Conservation (phyloP, 768 basidiomycete species). For the Mycena pura region DNA sequence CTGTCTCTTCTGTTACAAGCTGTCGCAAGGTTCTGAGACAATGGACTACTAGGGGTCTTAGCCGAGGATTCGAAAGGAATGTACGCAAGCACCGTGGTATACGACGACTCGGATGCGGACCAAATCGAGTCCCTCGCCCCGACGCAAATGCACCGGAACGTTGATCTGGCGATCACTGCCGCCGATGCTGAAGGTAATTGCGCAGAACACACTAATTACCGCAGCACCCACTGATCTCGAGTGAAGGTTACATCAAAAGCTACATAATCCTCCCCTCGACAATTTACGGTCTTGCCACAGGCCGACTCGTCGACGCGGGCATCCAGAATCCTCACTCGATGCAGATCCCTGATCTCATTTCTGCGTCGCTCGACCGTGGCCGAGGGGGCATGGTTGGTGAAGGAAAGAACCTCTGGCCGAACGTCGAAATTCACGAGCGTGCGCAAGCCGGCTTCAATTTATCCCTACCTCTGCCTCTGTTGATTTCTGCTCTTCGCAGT, state of each 20-base stretch:
- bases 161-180: constrained; percentile 52
- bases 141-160: constrained; percentile 55
- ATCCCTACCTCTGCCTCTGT: not conserved
- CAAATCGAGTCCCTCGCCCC: constrained; percentile 54
- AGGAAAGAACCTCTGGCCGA: constrained; percentile 66
- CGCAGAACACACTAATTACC: too few relatives aligned
- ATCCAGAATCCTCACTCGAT: constrained; percentile 60
- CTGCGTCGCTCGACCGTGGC: constrained; percentile 51
- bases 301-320: constrained; percentile 54
- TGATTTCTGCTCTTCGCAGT: constrained; percentile 38
- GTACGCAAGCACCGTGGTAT: constrained; percentile 44
- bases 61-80: constrained; percentile 54
- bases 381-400: constrained; percentile 61
- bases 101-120: constrained; percentile 54
- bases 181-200: constrained; percentile 61
- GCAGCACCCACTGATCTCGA: too few relatives aligned
- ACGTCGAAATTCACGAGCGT: constrained; percentile 63
- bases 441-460: constrained; percentile 1
- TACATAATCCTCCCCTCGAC: constrained; percentile 62
- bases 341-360: constrained; percentile 58
- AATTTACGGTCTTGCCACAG: constrained; percentile 63
- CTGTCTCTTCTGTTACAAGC: too few relatives aligned
- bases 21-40: too few relatives aligned
- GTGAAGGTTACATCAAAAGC: constrained; percentile 49
- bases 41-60: constrained; percentile 51